Conservation (phyloP, 345 rosid genomes). For the Rhizophora apiculata region DNA sequence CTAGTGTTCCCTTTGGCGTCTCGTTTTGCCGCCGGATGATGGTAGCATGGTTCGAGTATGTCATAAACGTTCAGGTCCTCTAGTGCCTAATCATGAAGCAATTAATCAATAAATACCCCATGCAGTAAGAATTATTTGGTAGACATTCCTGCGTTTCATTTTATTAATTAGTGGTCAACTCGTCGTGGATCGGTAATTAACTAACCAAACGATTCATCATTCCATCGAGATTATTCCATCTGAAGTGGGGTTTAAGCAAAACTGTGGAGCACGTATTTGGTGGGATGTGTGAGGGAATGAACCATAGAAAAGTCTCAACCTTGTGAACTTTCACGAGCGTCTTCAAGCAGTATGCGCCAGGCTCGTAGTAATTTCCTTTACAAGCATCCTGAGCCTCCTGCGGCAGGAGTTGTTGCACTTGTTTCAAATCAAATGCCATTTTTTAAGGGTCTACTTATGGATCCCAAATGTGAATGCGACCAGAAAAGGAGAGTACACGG, state of each 20-base stretch:
- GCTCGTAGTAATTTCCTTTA: conserved; percentile 27
- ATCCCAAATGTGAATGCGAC: neutral
- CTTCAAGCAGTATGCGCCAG: conserved; percentile 9
- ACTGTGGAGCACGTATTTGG: neutral
- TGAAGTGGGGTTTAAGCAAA: neutral
- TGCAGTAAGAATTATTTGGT: neutral
- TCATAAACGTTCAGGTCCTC: conserved; percentile 35
- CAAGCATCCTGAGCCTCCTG: conserved; percentile 30
- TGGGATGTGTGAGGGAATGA: neutral
- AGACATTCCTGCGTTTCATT: neutral
- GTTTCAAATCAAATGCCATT: neutral
- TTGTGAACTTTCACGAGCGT: conserved; percentile 17
- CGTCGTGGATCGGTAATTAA: too few relatives aligned
- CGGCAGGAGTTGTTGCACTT: neutral
- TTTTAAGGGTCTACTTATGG: too few relatives aligned
- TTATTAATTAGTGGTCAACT: too few relatives aligned
- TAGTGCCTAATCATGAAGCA: conserved; percentile 22
- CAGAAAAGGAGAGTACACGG: neutral
- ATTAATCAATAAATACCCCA: neutral
- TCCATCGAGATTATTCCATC: too few relatives aligned
- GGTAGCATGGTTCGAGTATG: conserved; percentile 54
- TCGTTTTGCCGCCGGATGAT: conserved; percentile 18
- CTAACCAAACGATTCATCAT: too few relatives aligned
- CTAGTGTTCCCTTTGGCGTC: conserved; percentile 10
- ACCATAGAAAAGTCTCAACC: conserved; percentile 26